phyloP scores from a whole-genome alignment of 78 protist genomes.

The Bodo saltans region DNA sequence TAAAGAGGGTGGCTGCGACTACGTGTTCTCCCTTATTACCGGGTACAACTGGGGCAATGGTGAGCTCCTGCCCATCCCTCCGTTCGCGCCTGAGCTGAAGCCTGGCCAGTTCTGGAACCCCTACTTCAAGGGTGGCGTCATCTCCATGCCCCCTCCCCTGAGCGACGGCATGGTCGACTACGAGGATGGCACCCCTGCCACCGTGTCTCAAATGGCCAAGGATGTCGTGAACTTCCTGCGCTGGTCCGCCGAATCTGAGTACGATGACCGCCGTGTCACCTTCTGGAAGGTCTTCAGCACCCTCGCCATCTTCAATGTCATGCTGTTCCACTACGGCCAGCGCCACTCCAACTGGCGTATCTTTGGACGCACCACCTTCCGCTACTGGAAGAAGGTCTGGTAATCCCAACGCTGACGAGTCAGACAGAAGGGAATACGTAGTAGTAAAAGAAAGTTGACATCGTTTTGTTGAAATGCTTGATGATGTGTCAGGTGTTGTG shows the following conservation, averaged over 20 bases:
- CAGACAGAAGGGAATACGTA: no score
- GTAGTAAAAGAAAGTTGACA: no score
- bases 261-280: constrained; percentile 71
- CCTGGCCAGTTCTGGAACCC: constrained; percentile 80
- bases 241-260: constrained; percentile 83
- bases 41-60: constrained; percentile 55
- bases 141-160: constrained; percentile 75
- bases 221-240: constrained; percentile 80
- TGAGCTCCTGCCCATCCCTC: constrained; percentile 46
- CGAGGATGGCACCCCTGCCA: constrained; percentile 81
- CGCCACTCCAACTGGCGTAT: not conserved
- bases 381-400: not conserved
- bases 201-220: constrained; percentile 87
- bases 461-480: no score
- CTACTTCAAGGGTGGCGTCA: constrained; percentile 82
- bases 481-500: no score
- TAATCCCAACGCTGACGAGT: not conserved
- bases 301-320: not conserved
- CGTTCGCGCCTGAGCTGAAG: constrained; percentile 65
- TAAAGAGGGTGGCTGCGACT: constrained; percentile 68
- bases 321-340: not conserved
- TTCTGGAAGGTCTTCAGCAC: not conserved
- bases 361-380: not conserved
- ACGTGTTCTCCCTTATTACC: constrained; percentile 77
- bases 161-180: constrained; percentile 63